A percentile compares a stretch with the other conserved stretches of the same genome.
phyloP scores from a whole-genome alignment of 2,329 filamentous ascomycete genomes.

The Ophiostoma montium region DNA sequence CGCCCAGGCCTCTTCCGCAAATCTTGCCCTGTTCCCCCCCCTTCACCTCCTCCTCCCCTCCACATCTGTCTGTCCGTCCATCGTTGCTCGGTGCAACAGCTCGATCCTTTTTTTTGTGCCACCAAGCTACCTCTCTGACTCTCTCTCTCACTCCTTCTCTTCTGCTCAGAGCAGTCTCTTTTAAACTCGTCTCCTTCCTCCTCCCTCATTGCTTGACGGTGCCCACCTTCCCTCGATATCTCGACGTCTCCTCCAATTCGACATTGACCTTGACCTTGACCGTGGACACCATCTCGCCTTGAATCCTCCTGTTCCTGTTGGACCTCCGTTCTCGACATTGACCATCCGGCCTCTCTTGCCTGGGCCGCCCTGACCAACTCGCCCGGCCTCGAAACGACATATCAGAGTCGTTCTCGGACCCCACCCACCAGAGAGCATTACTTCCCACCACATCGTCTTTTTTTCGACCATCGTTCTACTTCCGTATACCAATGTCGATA shows the following conservation, averaged over 20 bases:
- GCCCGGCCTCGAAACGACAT: neutral
- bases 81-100: constrained; percentile 13
- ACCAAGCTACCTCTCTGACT: neutral
- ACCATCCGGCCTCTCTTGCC: neutral
- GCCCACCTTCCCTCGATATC: neutral
- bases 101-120: constrained; percentile 3
- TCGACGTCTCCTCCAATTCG: too few species aligned
- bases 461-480: constrained; percentile 1
- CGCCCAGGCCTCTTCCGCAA: neutral
- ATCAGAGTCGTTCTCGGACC: neutral
- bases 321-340: neutral
- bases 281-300: neutral
- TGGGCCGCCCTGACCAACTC: neutral
- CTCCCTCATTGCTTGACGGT: neutral
- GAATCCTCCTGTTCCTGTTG: neutral
- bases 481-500: neutral
- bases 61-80: neutral
- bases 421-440: neutral
- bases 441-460: neutral
- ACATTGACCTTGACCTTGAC: neutral
- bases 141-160: neutral
- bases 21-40: neutral
- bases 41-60: neutral
- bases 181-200: neutral
- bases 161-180: neutral